Base-by-base conservation (phyloP, 1,284 basidiomycete species). In the Afroboletus lepidellus region DNA sequence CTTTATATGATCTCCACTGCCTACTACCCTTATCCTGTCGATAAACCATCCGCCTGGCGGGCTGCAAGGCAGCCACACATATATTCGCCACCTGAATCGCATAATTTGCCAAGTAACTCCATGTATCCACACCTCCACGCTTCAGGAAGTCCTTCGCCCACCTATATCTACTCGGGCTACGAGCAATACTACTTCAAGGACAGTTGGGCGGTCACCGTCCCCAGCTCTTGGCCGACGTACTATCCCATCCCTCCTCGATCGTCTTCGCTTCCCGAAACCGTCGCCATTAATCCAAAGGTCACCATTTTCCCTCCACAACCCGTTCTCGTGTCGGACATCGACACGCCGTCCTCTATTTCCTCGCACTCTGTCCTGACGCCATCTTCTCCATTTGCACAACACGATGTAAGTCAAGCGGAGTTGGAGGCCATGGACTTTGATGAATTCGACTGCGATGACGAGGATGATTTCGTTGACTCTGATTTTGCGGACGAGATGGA, bases 401-500 rank as follows among this genome's bases (percentile, higher is more conserved):
- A 52, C 30, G 46, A 57, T 42, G 30, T 58, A 24, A 41, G n/a
- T 1, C 55, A 61, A 13, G 15, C 30, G 13, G 55, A 45, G 5
- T 18, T 47, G 30, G 50, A 64, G 15, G n/a, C 55, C 42, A 63
- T 65, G 61, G 65, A 71, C 8, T 54, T 66, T 49, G 69, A 70
- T 30, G 69, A 70, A 13, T 60, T 67, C 16, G 65, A 69, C 4
- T 57, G 41, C 41, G 67, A 66, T 3, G 69, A 71, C 34, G 66
- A 70, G 3, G 69, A 67, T 0, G 69, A 71, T 25, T 69, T 57
- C 32, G 12, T 59, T 15, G 66, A 68, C 25, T 69, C 65, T 13
- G 65, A 67, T 30, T 67, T 60, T 51, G 53, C 55, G 25, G 66
- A 71, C 48, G 68, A 69, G 27, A 66, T 68, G 65, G 67, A 70